Evolutionary conservation across 2,329 filamentous ascomycete genomes (phyloP), one percentile per base, ranked within the genome.

Genomic region (Ceratocystiopsis brevicomis): DNA sequence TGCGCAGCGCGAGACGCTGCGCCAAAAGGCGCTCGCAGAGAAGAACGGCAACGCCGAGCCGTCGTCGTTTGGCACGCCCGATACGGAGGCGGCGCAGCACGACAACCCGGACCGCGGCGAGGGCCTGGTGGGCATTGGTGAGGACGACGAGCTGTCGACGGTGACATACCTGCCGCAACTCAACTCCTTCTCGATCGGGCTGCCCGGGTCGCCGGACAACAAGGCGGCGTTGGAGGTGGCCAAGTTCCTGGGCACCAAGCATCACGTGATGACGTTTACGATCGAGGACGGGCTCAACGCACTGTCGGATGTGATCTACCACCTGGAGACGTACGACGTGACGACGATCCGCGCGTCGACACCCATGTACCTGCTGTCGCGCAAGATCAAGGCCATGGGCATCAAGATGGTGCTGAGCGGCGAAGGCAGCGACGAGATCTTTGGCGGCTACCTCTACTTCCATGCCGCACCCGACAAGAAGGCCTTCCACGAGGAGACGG

Each of bases 331-430:
- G 14, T 98, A 90, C 65, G 90, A 98, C 60, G 90, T 98, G 21
- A 98, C 90, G 43, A 98, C 90, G 3, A 96, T 98, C 59, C 86
- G 90, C 58, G 90, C 90, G 44, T 96, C 88, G 12, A 98, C 90
- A 12, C 90, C 90, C 51, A 98, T 98, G 90, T 98, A 95, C 67
- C 69, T 98, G 50, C 73, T 98, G 40, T 90, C 85, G 48, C 79
- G 92, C 60, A 98, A 98, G 71, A 98, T 98, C 71, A 98, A 98
- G 72, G 90, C 87, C 34, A 88, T 95, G 78, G 90, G 90, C 50
- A 83, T 98, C 58, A 98, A 98, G 76, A 98, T 98, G 90, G 90
- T 98, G 45, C 73, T 98, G 49, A 92, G 82, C 56, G 90, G 90
- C 48, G 90, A 98, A 65, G 90, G 90, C 41, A 90, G 82, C 56